Evolutionary conservation across 805 yeast genomes (phyloP).

Genomic region (Ogataea methanolica): DNA sequence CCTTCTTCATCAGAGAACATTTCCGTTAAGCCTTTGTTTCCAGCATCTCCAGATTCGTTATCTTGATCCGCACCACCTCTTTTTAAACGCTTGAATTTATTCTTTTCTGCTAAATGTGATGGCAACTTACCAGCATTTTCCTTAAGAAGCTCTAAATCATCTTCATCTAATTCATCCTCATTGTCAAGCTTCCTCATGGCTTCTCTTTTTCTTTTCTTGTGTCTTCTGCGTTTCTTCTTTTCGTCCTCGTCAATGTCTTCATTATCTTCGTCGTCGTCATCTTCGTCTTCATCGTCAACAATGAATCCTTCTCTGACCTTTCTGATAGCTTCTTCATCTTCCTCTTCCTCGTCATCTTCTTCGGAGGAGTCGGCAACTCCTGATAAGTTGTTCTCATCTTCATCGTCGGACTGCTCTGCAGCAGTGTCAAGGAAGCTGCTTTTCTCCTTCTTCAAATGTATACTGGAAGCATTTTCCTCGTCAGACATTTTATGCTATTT

Average conservation of each 20-base stretch:
- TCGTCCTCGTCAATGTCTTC: slow-evolving; percentile 25
- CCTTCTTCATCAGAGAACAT: slow-evolving; percentile 65
- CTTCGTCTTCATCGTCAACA: slow-evolving; percentile 87
- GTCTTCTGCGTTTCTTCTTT: slow-evolving; percentile 29
- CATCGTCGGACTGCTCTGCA: slow-evolving; percentile 28
- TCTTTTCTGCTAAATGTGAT: slow-evolving; percentile 30
- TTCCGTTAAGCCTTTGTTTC: slow-evolving; percentile 46
- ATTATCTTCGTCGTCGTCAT: slow-evolving; percentile 38
- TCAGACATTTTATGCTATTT: slow-evolving; percentile 14
- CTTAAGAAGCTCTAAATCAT: slow-evolving; percentile 85
- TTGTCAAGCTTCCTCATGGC: slow-evolving; percentile 31
- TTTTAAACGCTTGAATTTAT: slow-evolving; percentile 77
- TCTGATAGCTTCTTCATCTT: slow-evolving; percentile 84
- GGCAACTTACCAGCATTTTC: slow-evolving; percentile 83
- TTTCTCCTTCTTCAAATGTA: slow-evolving; percentile 1
- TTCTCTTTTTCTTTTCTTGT: slow-evolving; percentile 35
- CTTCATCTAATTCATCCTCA: slow-evolving; percentile 81
- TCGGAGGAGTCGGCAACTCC: slow-evolving; percentile 67
- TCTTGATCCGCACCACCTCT: slow-evolving; percentile 48
- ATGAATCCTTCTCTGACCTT: slow-evolving; percentile 87
- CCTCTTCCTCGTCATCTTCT: slow-evolving; percentile 83
- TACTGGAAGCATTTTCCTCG: slow-evolving; percentile 6
- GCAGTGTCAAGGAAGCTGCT: slow-evolving; percentile 20
- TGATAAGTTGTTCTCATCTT: slow-evolving; percentile 29
- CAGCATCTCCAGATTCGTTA: slow-evolving; percentile 22